These are phyloP conservation scores for Nigrospora osmanthi DNA, from an alignment of 2,329 filamentous ascomycete genomes.

Conservation along the genomic window DNA sequence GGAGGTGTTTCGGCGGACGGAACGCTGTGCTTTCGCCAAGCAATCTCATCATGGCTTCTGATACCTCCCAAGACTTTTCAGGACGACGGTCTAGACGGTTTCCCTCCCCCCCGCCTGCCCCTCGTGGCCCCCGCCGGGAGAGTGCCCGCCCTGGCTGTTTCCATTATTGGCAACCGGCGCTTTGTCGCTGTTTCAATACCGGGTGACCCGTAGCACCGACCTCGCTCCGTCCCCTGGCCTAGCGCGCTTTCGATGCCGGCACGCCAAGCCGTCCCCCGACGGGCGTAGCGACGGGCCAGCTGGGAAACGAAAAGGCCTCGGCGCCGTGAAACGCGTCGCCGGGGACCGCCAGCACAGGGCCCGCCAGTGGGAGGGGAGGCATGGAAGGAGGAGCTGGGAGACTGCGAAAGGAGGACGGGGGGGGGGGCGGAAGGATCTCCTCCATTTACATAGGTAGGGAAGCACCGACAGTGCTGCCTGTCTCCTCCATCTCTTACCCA, in stretches of 20 bases:
- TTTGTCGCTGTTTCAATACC: conserved; percentile 1
- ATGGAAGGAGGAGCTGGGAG: no score
- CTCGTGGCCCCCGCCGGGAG: not conserved
- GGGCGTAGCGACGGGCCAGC: no score
- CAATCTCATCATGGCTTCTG: not conserved
- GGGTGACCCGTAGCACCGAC: not conserved
- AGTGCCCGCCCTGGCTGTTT: not conserved
- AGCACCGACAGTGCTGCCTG: no score
- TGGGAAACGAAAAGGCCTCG: no score
- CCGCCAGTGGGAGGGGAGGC: no score
- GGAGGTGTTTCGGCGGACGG: conserved; percentile 1
- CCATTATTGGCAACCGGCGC: not conserved
- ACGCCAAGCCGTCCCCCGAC: not conserved
- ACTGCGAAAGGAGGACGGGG: no score
- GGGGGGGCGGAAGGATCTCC: no score
- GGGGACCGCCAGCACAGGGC: no score
- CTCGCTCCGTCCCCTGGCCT: not conserved
- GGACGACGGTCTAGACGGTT: not conserved
- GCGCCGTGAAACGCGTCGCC: no score
- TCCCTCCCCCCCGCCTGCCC: no score
- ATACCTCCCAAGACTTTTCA: conserved; percentile 3
- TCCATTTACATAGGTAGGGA: no score
- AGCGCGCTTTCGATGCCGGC: not conserved
- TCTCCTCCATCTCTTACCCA: no score
- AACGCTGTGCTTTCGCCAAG: conserved; percentile 1